These are phyloP conservation scores for Bipolaris bicolor DNA, from an alignment of 2,329 filamentous ascomycete genomes.

Conservation along the genomic window DNA sequence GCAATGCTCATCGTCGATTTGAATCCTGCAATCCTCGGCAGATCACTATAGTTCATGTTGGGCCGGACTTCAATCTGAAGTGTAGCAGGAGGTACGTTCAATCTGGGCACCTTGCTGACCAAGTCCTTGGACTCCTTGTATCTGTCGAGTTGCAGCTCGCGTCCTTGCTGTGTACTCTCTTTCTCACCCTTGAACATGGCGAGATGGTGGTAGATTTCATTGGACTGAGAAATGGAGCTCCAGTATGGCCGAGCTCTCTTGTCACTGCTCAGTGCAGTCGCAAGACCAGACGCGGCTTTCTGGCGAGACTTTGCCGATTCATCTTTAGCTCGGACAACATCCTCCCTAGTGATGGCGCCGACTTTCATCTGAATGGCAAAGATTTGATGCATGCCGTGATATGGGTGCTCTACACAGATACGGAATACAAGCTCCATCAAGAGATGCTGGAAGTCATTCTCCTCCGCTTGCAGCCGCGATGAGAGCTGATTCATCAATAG, in stretches of 20 bases:
- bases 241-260: slow-evolving; percentile 64
- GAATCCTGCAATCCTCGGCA: slow-evolving; percentile 77
- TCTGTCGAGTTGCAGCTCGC: slow-evolving; percentile 68
- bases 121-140: slow-evolving; percentile 68
- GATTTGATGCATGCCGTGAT: slow-evolving; percentile 96
- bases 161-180: slow-evolving; percentile 68
- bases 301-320: slow-evolving; percentile 75
- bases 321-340: slow-evolving; percentile 67
- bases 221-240: slow-evolving; percentile 74
- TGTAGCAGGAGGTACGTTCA: slow-evolving; percentile 84
- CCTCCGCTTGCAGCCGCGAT: slow-evolving; percentile 80
- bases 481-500: slow-evolving; percentile 93
- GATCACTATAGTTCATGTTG: slow-evolving; percentile 74
- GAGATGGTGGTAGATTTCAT: slow-evolving; percentile 67
- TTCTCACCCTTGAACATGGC: slow-evolving; percentile 69
- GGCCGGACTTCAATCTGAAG: slow-evolving; percentile 79
- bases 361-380: slow-evolving; percentile 65
- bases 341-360: slow-evolving; percentile 62
- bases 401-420: slow-evolving; percentile 92
- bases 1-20: slow-evolving; percentile 82
- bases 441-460: slow-evolving; percentile 74
- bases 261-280: slow-evolving; percentile 64
- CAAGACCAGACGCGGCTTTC: slow-evolving; percentile 73
- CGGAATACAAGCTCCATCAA: slow-evolving; percentile 75
- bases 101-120: slow-evolving; percentile 65